Percentiles rank a stretch among this genome's conserved stretches.
Evolutionary conservation across 148 eudicot species (phyloP).

Genomic region (Cornus suecica): DNA sequence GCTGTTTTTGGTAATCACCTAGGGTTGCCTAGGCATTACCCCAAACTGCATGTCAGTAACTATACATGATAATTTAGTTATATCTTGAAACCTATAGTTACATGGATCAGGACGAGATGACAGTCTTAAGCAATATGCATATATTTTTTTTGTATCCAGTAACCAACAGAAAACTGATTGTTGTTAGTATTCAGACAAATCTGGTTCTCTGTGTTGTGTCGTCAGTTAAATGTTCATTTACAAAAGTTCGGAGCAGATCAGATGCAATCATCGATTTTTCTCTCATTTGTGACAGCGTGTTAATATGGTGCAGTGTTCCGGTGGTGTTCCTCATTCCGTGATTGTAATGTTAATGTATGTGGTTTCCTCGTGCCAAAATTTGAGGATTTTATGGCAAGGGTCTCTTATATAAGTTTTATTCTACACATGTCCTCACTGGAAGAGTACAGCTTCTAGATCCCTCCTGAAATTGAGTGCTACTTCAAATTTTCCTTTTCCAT

Average conservation of each 20-base stretch:
- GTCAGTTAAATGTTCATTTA: too few relatives aligned
- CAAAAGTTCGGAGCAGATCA: not conserved
- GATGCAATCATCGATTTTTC: not conserved
- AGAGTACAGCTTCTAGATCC: not conserved
- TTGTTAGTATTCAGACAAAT: not conserved
- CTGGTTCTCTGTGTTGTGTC: not conserved
- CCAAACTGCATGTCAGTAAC: not conserved
- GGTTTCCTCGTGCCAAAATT: not conserved
- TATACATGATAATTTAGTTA: not conserved
- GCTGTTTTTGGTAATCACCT: too few relatives aligned
- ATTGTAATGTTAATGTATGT: not conserved
- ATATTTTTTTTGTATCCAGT: not conserved
- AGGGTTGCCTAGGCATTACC: too few relatives aligned
- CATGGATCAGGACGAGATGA: not conserved
- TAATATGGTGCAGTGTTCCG: not conserved
- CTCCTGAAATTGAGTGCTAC: not conserved
- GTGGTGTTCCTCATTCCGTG: not conserved
- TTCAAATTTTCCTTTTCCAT: not conserved
- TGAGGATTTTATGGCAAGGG: not conserved
- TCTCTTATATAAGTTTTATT: not conserved
- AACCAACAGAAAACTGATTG: not conserved
- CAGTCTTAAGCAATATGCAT: too few relatives aligned
- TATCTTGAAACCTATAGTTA: not conserved
- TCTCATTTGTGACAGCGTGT: not conserved
- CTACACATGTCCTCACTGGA: not conserved